Evolutionary conservation across 306 rosid species (phyloP).

Genomic region (Spatholobus suberectus): DNA sequence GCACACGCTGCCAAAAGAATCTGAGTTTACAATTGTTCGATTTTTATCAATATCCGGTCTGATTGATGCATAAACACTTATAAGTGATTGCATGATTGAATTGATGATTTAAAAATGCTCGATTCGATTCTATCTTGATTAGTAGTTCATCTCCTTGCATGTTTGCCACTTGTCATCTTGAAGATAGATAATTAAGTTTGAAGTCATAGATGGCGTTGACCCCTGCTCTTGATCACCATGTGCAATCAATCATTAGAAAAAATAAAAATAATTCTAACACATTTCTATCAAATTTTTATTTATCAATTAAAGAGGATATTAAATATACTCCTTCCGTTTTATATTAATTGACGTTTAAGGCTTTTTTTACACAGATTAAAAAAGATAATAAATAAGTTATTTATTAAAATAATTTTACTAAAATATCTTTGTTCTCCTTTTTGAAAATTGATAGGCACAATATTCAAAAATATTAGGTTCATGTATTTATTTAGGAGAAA

Average conservation of each 20-base stretch:
- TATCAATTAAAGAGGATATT: not conserved
- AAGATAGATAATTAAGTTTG: slow-evolving; percentile 16
- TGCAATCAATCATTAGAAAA: slow-evolving; percentile 24
- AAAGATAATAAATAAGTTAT: too few species aligned
- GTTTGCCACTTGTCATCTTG: slow-evolving; percentile 39
- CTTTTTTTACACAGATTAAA: too few species aligned
- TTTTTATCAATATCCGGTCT: slow-evolving; percentile 32
- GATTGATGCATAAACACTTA: slow-evolving; percentile 27
- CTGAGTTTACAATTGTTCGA: slow-evolving; percentile 16
- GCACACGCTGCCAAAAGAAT: slow-evolving; percentile 39
- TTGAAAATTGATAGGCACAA: too few species aligned
- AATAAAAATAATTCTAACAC: not conserved
- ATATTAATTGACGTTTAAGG: too few species aligned
- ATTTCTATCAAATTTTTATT: not conserved
- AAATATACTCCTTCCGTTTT: too few species aligned
- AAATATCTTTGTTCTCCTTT: too few species aligned
- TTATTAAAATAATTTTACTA: too few species aligned
- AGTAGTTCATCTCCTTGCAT: slow-evolving; percentile 39
- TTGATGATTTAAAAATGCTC: slow-evolving; percentile 3
- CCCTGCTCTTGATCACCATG: not conserved
- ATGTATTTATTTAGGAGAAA: too few species aligned
- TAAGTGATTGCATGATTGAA: not conserved
- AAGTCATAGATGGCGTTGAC: slow-evolving; percentile 17
- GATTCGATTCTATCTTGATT: slow-evolving; percentile 39
- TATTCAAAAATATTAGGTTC: too few species aligned